A percentile compares a stretch with the other conserved stretches of the same genome.
Conservation (phyloP, 345 rosid species). For the Aurinia saxatilis region DNA sequence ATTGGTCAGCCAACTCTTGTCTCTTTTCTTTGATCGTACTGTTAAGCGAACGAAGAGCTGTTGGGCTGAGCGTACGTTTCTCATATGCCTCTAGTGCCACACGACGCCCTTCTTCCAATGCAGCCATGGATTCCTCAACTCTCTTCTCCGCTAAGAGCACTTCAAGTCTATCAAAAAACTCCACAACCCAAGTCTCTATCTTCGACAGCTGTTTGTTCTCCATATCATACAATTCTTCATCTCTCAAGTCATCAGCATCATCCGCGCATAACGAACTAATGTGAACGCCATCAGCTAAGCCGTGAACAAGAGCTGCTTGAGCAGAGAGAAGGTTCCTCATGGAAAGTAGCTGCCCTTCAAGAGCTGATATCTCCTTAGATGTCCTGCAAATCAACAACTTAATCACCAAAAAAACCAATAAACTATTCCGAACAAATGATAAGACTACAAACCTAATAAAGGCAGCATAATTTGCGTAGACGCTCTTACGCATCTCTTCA, state of each 20-base stretch:
- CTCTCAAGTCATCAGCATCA: slow-evolving; percentile 41
- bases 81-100: slow-evolving; percentile 38
- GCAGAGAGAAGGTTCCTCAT: slow-evolving; percentile 76
- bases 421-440: neutral
- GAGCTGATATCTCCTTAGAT: slow-evolving; percentile 77
- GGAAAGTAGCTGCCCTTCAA: slow-evolving; percentile 86
- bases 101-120: slow-evolving; percentile 61
- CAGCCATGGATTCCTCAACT: slow-evolving; percentile 70
- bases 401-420: neutral
- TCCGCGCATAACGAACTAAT: slow-evolving; percentile 44
- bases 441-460: slow-evolving; percentile 50
- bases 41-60: slow-evolving; percentile 35
- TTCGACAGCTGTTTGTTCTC: slow-evolving; percentile 44
- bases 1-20: slow-evolving; percentile 66
- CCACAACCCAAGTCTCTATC: slow-evolving; percentile 54
- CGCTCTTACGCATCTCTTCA: slow-evolving; percentile 96
- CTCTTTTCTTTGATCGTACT: slow-evolving; percentile 49
- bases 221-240: slow-evolving; percentile 32
- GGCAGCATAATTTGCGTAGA: slow-evolving; percentile 85
- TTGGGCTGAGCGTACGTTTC: slow-evolving; percentile 36
- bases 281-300: slow-evolving; percentile 57
- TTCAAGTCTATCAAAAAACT: slow-evolving; percentile 62
- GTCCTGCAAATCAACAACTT: slow-evolving; percentile 39
- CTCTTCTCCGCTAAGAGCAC: slow-evolving; percentile 81
- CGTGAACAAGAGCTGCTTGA: slow-evolving; percentile 77